Conservation (phyloP, 202 grass and related monocot genomes). For the Dendrocalamus latiflorus region DNA sequence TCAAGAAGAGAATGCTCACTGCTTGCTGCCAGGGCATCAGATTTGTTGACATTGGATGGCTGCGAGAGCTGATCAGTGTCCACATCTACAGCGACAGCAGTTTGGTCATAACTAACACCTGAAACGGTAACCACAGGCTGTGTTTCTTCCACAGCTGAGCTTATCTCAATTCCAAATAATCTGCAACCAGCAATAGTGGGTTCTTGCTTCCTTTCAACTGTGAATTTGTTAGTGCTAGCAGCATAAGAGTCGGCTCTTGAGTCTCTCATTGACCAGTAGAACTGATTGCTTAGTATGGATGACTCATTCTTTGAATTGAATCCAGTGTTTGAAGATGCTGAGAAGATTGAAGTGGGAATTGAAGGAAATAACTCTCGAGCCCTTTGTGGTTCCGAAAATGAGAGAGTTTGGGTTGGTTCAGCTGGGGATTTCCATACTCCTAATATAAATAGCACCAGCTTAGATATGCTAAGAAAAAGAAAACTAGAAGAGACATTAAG, state of each 20-base stretch:
- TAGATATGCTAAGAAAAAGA: slow-evolving; percentile 17
- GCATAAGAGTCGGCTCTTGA: slow-evolving; percentile 39
- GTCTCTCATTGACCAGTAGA: slow-evolving; percentile 55
- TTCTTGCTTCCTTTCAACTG: slow-evolving; percentile 57
- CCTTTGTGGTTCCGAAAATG: slow-evolving; percentile 52
- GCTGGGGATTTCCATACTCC: slow-evolving; percentile 67
- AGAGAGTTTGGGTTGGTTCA: slow-evolving; percentile 49
- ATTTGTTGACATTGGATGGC: slow-evolving; percentile 51
- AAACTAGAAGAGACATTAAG: neutral
- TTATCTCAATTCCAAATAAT: slow-evolving; percentile 89
- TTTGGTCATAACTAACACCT: slow-evolving; percentile 39
- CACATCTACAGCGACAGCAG: slow-evolving; percentile 24
- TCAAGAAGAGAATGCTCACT: slow-evolving; percentile 50
- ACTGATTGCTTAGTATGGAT: slow-evolving; percentile 30
- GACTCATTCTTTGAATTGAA: slow-evolving; percentile 45
- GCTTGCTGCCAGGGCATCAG: slow-evolving; percentile 43
- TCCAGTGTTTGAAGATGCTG: slow-evolving; percentile 39
- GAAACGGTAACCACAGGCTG: slow-evolving; percentile 27
- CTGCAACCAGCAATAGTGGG: slow-evolving; percentile 49
- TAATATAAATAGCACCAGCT: slow-evolving; percentile 35
- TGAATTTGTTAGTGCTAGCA: slow-evolving; percentile 44
- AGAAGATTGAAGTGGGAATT: slow-evolving; percentile 34
- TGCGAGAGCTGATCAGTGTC: slow-evolving; percentile 51
- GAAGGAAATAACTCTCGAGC: slow-evolving; percentile 47
- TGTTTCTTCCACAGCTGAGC: slow-evolving; percentile 43